A percentile compares a stretch with the other conserved stretches of the same genome.
phyloP scores from a whole-genome alignment of 192 early-diverging fungal genomes.

The Podila horticola region DNA sequence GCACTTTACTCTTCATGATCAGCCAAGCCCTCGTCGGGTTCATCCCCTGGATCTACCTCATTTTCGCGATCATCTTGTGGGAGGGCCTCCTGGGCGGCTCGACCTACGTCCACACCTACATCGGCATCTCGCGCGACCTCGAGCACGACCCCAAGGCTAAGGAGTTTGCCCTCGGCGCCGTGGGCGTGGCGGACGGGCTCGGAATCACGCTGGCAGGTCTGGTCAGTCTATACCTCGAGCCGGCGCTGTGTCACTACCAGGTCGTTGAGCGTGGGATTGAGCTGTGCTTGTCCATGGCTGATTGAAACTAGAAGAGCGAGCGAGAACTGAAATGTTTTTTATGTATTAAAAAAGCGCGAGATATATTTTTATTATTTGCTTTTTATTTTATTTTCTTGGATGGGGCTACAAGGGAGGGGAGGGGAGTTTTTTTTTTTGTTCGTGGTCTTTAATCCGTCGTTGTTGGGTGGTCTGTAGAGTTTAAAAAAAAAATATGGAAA shows the following conservation, averaged over 20 bases:
- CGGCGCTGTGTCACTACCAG: constrained; percentile 39
- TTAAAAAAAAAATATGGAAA: not conserved
- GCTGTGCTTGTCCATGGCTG: constrained; percentile 36
- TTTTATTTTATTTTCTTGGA: not conserved
- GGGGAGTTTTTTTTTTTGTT: not conserved
- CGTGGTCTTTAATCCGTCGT: constrained; percentile 3
- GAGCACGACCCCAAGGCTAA: constrained; percentile 46
- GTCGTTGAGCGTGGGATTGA: constrained; percentile 33
- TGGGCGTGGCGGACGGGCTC: constrained; percentile 52
- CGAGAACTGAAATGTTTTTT: not conserved
- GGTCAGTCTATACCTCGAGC: constrained; percentile 52
- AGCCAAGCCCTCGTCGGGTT: constrained; percentile 35
- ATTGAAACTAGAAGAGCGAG: not conserved
- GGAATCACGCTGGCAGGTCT: constrained; percentile 53
- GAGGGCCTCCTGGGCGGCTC: constrained; percentile 56
- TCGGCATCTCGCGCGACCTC: constrained; percentile 38
- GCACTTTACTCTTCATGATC: constrained; percentile 26
- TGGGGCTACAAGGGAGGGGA: too few relatives aligned
- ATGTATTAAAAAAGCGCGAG: not conserved
- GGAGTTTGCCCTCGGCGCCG: constrained; percentile 54
- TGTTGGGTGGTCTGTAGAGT: constrained; percentile 22
- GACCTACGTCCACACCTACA: constrained; percentile 56
- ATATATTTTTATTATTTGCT: not conserved
- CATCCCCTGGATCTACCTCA: constrained; percentile 47
- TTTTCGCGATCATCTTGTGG: constrained; percentile 53